Evolutionary conservation across 805 yeast species (phyloP).

Genomic region (Torulaspora delbrueckii): DNA sequence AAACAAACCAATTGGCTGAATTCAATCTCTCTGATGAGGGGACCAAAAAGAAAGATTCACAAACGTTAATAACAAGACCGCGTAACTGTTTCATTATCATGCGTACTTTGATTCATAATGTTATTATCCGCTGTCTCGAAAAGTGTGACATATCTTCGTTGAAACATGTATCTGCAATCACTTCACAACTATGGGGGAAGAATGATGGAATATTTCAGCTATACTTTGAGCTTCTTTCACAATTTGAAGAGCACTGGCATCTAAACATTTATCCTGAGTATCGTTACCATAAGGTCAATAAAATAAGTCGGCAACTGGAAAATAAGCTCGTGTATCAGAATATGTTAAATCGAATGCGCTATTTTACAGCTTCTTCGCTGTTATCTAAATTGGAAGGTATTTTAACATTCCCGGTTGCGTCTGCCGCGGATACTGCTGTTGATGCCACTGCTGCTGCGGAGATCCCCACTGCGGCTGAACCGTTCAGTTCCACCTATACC

Average conservation of each 20-base stretch:
- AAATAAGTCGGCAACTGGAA: constrained; percentile 12
- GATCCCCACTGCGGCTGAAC: constrained; percentile 6
- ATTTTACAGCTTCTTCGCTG: constrained; percentile 9
- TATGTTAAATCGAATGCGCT: constrained; percentile 12
- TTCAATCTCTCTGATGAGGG: constrained; percentile 4
- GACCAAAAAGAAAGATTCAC: neutral
- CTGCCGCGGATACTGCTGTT: constrained; percentile 7
- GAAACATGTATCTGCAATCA: constrained; percentile 14
- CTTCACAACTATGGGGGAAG: constrained; percentile 17
- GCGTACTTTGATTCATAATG: constrained; percentile 13
- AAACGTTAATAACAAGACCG: constrained; percentile 8
- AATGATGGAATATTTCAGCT: constrained; percentile 17
- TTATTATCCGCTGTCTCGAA: constrained; percentile 1
- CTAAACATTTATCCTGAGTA: constrained; percentile 15
- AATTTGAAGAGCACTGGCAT: constrained; percentile 16
- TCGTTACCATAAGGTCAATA: constrained; percentile 15
- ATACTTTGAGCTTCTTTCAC: constrained; percentile 19
- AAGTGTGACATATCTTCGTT: constrained; percentile 4
- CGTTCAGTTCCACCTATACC: constrained; percentile 5
- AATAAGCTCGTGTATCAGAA: constrained; percentile 12
- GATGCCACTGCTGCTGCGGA: constrained; percentile 4
- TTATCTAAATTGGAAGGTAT: constrained; percentile 5
- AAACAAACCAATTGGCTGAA: constrained; percentile 10
- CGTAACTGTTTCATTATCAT: constrained; percentile 16
- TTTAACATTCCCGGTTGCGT: constrained; percentile 7